Evolutionary conservation across 352 stramenopile species (phyloP), one percentile per base, ranked within the genome.

Genomic region (Globisporangium nunn): DNA sequence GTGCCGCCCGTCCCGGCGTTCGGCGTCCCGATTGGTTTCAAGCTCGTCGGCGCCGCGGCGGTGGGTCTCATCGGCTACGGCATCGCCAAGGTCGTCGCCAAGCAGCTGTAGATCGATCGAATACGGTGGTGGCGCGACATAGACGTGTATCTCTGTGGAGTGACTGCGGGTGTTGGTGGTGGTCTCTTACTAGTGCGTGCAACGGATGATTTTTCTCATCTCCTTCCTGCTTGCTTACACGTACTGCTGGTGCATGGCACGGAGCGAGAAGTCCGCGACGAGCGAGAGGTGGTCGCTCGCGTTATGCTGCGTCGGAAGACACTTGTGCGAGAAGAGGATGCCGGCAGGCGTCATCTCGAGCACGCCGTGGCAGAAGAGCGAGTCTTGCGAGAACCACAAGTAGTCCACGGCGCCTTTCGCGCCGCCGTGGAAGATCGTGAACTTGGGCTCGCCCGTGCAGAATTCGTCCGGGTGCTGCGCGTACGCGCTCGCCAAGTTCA

Each of bases 1-100:
- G 69, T 83, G 48, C 84, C 84, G 7, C 40, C 78, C 18, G 84
- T 92, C 51, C 81, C 84, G 58, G 64, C 80, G 58, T 93, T 92
- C 59, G 67, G 74, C 40, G 76, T 90, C 52, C 84, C 84, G 37
- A 60, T 91, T 52, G 72, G 70, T 58, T 68, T 93, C 64, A 82
- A 82, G 68, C 52, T 88, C 45, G 52, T 77, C 35, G 74, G 74
- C 48, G 72, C 63, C 17, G 65, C 77, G 29, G 58, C 88, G 3
- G 57, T 89, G 18, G 83, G 75, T 14, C 65, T 79, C 39, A 61
- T 87, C 23, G 78, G 79, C 59, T 90, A 81, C 57, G 83, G 81
- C 45, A 69, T 78, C 48, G 68, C 62, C 58, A 86, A 88, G 68
- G 41, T 86, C 45, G 64, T 86, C 28, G 10, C 39, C 12, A 79